Base-by-base conservation (phyloP, 2,329 filamentous ascomycete species). In the Sarocladium brachiariae region DNA sequence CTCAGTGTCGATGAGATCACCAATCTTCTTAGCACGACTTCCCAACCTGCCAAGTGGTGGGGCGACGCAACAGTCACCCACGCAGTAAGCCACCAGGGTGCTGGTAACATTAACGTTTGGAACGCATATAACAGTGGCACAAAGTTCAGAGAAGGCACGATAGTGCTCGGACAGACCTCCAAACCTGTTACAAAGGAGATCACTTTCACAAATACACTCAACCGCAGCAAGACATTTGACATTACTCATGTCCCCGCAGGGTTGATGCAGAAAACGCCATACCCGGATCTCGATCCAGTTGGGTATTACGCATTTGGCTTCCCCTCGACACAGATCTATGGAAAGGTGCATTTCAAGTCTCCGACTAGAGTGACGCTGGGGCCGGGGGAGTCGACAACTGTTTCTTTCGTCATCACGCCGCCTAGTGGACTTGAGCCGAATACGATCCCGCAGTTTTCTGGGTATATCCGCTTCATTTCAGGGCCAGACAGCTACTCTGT, bases 51-150 rank as follows among this genome's bases (percentile, higher is more conserved):
- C 8, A 62, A 60, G 56, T 57, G 57, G 19, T 61, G 48, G 49
- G 43, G 54, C 51, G 54, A 67, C 52, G 50, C 57, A 9, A 56
- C 57, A 2, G 55, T 64, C 34, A 51, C 62, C 3, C 59, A 65
- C 1, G 56, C 61, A 1, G 59, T 59, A 1, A 54, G 59, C 2
- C 65, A 68, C 43, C 66, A 69, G 52, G 66, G 65, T 7, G 62
- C 63, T 5, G 66, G 66, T 4, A 50, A 65, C 7, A 55, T 68
- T 4, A 62, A 68, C 50, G 60, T 55, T 2, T 64, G 64, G 35
- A 56, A 61, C n/a, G 65, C 65, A 14, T 43, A 49, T 19, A 54
- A 56, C 37, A 48, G 41, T 33, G 50, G 50, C 23, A 33, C 34
- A 4, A 38, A 31, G 23, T 48, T 51, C 50, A 18, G 49, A 13